Base-by-base conservation (phyloP, 1,284 basidiomycete species). In the Leccinum holopus region DNA sequence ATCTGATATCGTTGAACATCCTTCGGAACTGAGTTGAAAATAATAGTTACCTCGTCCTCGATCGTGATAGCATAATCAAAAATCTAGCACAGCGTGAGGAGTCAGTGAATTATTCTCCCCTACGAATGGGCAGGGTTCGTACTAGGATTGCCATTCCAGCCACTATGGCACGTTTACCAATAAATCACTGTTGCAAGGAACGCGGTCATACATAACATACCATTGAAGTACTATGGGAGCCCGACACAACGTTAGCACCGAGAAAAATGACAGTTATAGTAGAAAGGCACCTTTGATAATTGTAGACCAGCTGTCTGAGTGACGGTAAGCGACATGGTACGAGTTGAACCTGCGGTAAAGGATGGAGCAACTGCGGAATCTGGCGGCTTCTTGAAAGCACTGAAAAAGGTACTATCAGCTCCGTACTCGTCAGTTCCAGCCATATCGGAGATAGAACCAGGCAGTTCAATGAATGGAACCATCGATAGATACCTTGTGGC, bases 31-130 rank as follows among this genome's bases (percentile, higher is more conserved):
- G 12, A 41, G 11, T 44, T 14, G 9, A 21, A 18, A 16, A 44
- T 5, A 28, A 7, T n/a, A 5, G 21, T 44, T 44, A 44, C 55
- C 55, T 57, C 55, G 25, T 56, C 55, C 8, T 56, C 37, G 35
- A 56, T 16, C 11, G 55, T 56, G 55, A 56, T 41, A 12, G 39
- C 39, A 57, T 44, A 57, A 57, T 57, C 55, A 18, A 57, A 57
- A 18, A 57, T 44, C 55, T 57, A 12, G 12, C 14, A 28, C 21
- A 12, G 9, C n/a, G n/a, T 10, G 37, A 11, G n/a, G 32, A 9
- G 25, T 44, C 41, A 44, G 14, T 14, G 16, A 57, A 4, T 11
- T 8, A 28, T 57, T 28, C 21, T 6, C 21, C 55, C 4, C 18
- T 9, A 11, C 9, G 39, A 18, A 44, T 30, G 21, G 5, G 9